Base-by-base conservation (phyloP, 2,329 filamentous ascomycete genomes). In the Botryotinia calthae region DNA sequence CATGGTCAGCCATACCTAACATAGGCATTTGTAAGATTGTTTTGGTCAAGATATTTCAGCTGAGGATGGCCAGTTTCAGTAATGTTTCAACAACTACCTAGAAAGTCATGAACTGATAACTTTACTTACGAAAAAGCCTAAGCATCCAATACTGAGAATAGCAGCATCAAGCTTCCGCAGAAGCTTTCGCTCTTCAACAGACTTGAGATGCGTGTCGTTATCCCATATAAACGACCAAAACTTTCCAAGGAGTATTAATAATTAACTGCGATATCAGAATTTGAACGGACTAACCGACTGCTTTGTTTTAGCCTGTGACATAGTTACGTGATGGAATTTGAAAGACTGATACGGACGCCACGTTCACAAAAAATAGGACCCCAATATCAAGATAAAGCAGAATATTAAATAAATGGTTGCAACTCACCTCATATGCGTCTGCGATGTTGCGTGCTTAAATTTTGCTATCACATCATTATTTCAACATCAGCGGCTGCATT, bases 391-490 rank as follows among this genome's bases (percentile, higher is more conserved):
- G 37, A 40, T 18, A 28, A 28, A 54, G 48, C 12, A 62, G 12
- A n/a, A 42, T 62, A 10, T 42, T 14, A 42, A 20, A n/a, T 37
- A 6, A 42, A 62, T 4, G 59, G 16, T 16, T 16, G 14, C 12
- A 40, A 18, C 10, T 18, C 4, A n/a, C 37, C 37, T 18, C 42
- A 18, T n/a, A 37, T n/a, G 34, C 59, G 34, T 4, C 4, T 42
- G 14, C n/a, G 14, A 18, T 14, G 59, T 62, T 42, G 37, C 59
- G 59, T 42, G 59, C 59, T 42, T 62, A 5, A 28, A 62, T 42
- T 62, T 62, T 62, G 25, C 59, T n/a, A 62, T 62, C 59, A 62
- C 34, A 62, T 42, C 59, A 62, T 42, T n/a, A 28, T 42, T n/a
- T 62, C 37, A 42, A 42, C 34, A 62, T 14, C 59, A 16, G 28